A percentile compares a stretch with the other conserved stretches of the same genome.
Conservation (phyloP, 2,329 filamentous ascomycete species). For the Hymenoscyphus fraxineus region DNA sequence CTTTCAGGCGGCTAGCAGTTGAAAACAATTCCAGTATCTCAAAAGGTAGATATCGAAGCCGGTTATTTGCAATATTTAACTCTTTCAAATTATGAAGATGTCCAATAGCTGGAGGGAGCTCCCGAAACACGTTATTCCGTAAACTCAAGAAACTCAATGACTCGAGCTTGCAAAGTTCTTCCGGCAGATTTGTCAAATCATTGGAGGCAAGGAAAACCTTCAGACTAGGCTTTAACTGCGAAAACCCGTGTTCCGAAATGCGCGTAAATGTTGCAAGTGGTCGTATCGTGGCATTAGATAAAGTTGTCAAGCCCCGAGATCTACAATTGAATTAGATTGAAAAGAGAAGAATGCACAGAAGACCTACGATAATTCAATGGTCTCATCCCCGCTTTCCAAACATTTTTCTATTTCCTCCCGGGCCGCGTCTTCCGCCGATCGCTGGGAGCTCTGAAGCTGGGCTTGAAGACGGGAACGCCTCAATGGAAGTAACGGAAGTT, state of each 20-base stretch:
- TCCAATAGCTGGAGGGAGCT: conserved; percentile 57
- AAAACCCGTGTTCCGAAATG: conserved; percentile 45
- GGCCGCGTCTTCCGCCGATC: conserved; percentile 42
- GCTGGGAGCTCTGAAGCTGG: conserved; percentile 13
- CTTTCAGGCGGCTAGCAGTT: conserved; percentile 43
- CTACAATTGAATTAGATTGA: conserved; percentile 22
- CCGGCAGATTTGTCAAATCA: conserved; percentile 51
- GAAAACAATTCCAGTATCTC: conserved; percentile 58
- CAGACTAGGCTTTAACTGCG: conserved; percentile 54
- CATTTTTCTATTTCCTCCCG: conserved; percentile 47
- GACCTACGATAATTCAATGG: conserved; percentile 59
- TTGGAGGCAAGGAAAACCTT: conserved; percentile 62
- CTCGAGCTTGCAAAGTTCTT: conserved; percentile 57
- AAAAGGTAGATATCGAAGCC: conserved; percentile 55
- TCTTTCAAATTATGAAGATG: conserved; percentile 55
- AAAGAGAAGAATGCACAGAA: neutral
- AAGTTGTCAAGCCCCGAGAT: conserved; percentile 39
- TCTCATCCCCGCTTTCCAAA: conserved; percentile 56
- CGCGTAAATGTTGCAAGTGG: conserved; percentile 53
- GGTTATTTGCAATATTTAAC: conserved; percentile 65
- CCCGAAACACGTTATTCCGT: conserved; percentile 57
- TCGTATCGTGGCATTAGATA: conserved; percentile 55
- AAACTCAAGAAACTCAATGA: conserved; percentile 63
- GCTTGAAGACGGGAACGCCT: conserved; percentile 12
- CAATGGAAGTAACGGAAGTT: conserved; percentile 12